Conservation (phyloP, 352 stramenopile species). For the Peronosclerospora sorghi region DNA sequence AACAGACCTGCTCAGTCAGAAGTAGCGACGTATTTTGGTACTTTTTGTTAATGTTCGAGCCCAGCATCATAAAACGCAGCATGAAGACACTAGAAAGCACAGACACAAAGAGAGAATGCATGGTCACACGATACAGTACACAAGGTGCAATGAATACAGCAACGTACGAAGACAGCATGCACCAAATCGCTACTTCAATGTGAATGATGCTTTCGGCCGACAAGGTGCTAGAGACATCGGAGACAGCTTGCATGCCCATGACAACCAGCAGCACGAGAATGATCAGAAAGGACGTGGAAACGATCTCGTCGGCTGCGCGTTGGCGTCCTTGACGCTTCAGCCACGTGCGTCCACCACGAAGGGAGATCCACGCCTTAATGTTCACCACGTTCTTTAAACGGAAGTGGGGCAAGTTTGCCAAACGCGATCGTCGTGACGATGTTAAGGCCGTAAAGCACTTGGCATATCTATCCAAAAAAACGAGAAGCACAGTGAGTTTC, state of each 20-base stretch:
- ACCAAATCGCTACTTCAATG: constrained; percentile 83
- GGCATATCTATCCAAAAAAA: constrained; percentile 39
- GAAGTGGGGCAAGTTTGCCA: constrained; percentile 82
- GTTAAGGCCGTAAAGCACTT: constrained; percentile 87
- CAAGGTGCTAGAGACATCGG: constrained; percentile 38
- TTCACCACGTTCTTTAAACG: constrained; percentile 86
- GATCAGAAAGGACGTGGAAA: constrained; percentile 84
- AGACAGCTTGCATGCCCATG: constrained; percentile 78
- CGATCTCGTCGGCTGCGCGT: constrained; percentile 79
- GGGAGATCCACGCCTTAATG: constrained; percentile 86
- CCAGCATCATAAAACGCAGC: constrained; percentile 86
- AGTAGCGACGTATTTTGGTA: constrained; percentile 88
- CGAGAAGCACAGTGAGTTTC: constrained; percentile 5
- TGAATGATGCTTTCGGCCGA: constrained; percentile 56
- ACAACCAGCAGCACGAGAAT: constrained; percentile 76
- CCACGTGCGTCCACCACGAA: constrained; percentile 79
- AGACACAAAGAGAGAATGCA: neutral
- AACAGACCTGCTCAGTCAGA: constrained; percentile 77
- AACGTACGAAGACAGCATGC: constrained; percentile 61
- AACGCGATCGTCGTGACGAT: constrained; percentile 65
- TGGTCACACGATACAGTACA: neutral
- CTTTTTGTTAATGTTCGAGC: constrained; percentile 86
- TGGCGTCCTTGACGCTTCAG: constrained; percentile 79
- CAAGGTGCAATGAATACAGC: neutral
- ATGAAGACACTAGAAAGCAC: constrained; percentile 60